Conservation (phyloP, 169 alveolate genomes). For the Eimeria zaria region DNA sequence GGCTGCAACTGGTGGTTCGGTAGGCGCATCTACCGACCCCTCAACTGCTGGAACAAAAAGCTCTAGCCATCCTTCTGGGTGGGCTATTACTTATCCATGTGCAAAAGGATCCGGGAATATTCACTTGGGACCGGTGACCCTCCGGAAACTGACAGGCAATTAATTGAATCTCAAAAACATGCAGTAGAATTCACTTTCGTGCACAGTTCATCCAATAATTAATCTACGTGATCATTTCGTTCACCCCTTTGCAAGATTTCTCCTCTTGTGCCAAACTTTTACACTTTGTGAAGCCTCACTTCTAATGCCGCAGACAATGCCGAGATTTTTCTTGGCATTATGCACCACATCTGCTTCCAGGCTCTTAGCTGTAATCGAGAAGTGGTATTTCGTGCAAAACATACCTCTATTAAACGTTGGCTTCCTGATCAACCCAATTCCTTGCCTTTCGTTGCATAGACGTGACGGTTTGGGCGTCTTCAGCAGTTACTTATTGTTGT, state of each 20-base stretch:
- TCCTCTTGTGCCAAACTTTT: not conserved
- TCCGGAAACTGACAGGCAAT: not conserved
- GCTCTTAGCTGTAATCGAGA: too few relatives aligned
- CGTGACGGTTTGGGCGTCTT: too few relatives aligned
- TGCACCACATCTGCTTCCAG: too few relatives aligned
- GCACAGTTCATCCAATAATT: not conserved
- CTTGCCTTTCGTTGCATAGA: too few relatives aligned
- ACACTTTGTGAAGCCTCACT: not conserved
- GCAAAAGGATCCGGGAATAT: conserved; percentile 28
- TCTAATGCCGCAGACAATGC: too few relatives aligned
- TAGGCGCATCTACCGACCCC: not conserved
- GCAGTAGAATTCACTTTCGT: not conserved
- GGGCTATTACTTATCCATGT: conserved; percentile 10
- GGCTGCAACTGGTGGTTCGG: not conserved
- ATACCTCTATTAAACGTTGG: too few relatives aligned
- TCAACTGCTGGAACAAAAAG: not conserved
- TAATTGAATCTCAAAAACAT: not conserved
- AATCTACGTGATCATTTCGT: not conserved
- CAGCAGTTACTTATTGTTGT: too few relatives aligned
- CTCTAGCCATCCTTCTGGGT: conserved; percentile 24
- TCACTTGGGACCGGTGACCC: not conserved
- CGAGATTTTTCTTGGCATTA: too few relatives aligned
- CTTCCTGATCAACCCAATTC: too few relatives aligned
- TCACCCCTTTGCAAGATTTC: not conserved
- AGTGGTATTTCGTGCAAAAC: too few relatives aligned